Conservation (phyloP, 179 eudicot genomes). For the Heliamphora ciliata region DNA sequence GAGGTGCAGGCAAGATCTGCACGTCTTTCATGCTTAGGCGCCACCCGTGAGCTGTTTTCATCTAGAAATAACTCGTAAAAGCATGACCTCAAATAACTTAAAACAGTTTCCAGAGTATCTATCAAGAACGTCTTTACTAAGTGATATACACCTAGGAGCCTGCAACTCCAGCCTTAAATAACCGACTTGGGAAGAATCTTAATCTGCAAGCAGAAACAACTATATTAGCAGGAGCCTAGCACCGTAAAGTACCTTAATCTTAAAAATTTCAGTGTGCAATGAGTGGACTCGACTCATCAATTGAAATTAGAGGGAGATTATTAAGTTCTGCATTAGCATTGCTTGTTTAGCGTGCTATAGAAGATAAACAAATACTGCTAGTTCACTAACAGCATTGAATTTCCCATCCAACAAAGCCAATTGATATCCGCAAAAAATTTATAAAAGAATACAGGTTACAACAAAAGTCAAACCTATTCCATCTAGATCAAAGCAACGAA, state of each 20-base stretch:
- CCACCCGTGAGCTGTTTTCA: conserved; percentile 67
- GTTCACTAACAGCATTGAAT: neutral
- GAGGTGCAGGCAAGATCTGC: conserved; percentile 54
- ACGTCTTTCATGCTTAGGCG: conserved; percentile 61
- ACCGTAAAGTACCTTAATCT: neutral
- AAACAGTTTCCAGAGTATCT: conserved; percentile 9
- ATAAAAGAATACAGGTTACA: neutral
- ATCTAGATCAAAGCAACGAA: conserved; percentile 12
- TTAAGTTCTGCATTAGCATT: neutral
- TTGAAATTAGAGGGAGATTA: neutral
- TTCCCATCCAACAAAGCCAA: conserved; percentile 14
- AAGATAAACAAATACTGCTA: neutral
- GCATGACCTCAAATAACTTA: conserved; percentile 19
- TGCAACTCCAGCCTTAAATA: neutral
- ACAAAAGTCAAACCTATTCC: conserved; percentile 17
- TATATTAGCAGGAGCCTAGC: conserved; percentile 12
- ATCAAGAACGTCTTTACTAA: neutral
- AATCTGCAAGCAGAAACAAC: conserved; percentile 16
- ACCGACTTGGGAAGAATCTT: conserved; percentile 12
- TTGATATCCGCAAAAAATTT: conserved; percentile 7
- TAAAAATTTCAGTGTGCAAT: neutral
- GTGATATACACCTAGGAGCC: neutral
- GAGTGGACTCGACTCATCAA: neutral
- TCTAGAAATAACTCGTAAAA: conserved; percentile 34
- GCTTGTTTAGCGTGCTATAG: neutral